Conservation (phyloP, 2,329 filamentous ascomycete genomes). For the Dendryphion nanum region DNA sequence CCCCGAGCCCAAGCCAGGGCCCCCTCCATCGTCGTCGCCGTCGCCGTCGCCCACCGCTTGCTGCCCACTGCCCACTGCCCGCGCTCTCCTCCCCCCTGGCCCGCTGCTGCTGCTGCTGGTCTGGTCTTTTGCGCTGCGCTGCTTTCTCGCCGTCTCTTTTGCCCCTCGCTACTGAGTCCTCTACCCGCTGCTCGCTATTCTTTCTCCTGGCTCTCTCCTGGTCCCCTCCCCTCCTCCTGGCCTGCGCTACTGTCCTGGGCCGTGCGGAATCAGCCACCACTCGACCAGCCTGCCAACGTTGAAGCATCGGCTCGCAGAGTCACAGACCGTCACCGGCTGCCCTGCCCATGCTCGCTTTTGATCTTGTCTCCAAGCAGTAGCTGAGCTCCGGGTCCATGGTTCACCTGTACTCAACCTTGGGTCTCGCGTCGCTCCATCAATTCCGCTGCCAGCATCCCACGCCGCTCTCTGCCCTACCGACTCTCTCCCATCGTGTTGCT, state of each 20-base stretch:
- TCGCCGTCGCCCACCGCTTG: not conserved
- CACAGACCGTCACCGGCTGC: constrained; percentile 6
- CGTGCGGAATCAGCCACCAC: constrained; percentile 20
- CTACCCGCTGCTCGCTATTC: too few relatives aligned
- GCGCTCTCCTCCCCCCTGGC: too few relatives aligned
- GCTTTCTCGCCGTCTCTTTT: not conserved
- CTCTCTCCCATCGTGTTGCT: constrained; percentile 1
- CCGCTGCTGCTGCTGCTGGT: too few relatives aligned
- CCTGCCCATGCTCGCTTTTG: constrained; percentile 3
- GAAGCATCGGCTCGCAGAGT: constrained; percentile 25
- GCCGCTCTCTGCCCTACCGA: constrained; percentile 13
- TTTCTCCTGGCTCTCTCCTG: too few relatives aligned
- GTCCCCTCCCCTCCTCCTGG: too few relatives aligned
- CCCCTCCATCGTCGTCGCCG: constrained; percentile 15
- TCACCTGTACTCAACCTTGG: constrained; percentile 31
- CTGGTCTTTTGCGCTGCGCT: too few relatives aligned
- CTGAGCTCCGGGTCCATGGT: constrained; percentile 39
- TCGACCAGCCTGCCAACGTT: constrained; percentile 31
- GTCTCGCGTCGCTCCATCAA: constrained; percentile 34
- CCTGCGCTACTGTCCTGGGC: too few relatives aligned
- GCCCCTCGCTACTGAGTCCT: not conserved
- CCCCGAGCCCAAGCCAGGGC: not conserved
- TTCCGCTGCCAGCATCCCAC: constrained; percentile 16
- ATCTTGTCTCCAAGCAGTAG: constrained; percentile 36
- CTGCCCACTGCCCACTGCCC: not conserved